These are phyloP conservation scores for Lipomyces yamanashiensis DNA, from an alignment of 805 yeast genomes.

Conservation along the genomic window DNA sequence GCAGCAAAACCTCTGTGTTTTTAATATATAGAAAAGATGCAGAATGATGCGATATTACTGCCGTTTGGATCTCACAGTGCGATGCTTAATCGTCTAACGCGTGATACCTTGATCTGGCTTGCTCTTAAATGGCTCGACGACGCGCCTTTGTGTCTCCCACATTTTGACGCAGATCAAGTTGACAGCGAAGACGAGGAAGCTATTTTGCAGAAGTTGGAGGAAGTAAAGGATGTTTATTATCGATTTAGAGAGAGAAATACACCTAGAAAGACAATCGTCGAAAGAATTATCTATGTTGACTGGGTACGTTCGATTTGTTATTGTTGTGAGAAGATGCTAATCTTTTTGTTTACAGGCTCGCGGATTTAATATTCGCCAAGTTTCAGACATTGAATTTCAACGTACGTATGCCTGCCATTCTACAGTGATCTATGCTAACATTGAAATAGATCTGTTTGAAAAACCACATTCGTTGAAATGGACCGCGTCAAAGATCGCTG, in stretches of 20 bases:
- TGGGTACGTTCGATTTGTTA: constrained; percentile 24
- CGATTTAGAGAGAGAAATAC: neutral
- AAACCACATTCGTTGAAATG: constrained; percentile 20
- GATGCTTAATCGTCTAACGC: constrained; percentile 13
- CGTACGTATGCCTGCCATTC: constrained; percentile 17
- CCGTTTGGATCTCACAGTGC: constrained; percentile 17
- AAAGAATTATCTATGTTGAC: constrained; percentile 26
- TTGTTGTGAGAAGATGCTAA: neutral
- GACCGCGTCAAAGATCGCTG: constrained; percentile 25
- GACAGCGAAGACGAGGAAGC: constrained; percentile 32
- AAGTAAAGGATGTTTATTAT: constrained; percentile 15
- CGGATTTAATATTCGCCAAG: constrained; percentile 32
- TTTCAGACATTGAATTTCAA: constrained; percentile 32
- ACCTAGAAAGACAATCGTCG: constrained; percentile 11
- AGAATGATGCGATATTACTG: constrained; percentile 14
- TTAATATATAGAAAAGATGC: constrained; percentile 3
- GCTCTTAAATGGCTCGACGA: constrained; percentile 23
- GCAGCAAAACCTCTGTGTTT: neutral
- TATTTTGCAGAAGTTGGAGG: neutral
- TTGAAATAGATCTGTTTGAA: constrained; percentile 23
- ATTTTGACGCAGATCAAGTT: neutral
- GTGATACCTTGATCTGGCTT: constrained; percentile 13
- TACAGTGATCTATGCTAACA: neutral
- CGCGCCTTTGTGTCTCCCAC: constrained; percentile 18
- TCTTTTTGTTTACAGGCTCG: constrained; percentile 7